Base-by-base conservation (phyloP, 1,284 basidiomycete species). In the Ceraceosorus guamensis region DNA sequence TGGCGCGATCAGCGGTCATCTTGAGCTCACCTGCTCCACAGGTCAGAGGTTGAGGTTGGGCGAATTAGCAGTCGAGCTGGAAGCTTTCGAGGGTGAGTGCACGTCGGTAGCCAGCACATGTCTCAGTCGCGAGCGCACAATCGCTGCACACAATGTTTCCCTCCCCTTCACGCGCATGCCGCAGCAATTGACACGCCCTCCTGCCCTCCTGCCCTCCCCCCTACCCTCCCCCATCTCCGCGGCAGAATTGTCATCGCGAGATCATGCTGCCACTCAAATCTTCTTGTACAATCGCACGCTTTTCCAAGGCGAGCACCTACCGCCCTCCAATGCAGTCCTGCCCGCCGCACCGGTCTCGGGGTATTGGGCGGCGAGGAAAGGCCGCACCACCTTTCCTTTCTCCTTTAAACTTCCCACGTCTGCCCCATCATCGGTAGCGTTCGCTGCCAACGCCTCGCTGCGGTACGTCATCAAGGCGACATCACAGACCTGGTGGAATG, bases 201-300 rank as follows among this genome's bases (percentile, higher is more conserved):
- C n/a, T n/a, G n/a, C n/a, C n/a, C n/a, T n/a, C n/a, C n/a, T n/a
- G n/a, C n/a, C n/a, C n/a, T n/a, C n/a, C n/a, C n/a, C n/a, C n/a
- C n/a, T n/a, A n/a, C n/a, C n/a, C n/a, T n/a, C n/a, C n/a, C n/a
- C n/a, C n/a, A n/a, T n/a, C n/a, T n/a, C n/a, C 59, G 1, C n/a
- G n/a, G 53, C 67, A 66, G 68, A 72, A 49, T 65, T 72, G 44
- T 62, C 67, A 18, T 71, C 70, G 31, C 59, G 68, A 14, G 70
- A 72, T 39, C 68, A 71, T 35, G 62, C 68, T 7, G 70, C 70
- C 0, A 66, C 67, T 2, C 70, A 71, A 46, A 62, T 64, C 31
- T 72, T 72, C 46, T 67, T 72, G 18, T 71, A 67, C 62, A 68
- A 65, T 35, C 61, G 68, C 45, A 67, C 65, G 34, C 61, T 72